phyloP scores from a whole-genome alignment of 805 yeast species.

The Debaryomyces hansenii region DNA sequence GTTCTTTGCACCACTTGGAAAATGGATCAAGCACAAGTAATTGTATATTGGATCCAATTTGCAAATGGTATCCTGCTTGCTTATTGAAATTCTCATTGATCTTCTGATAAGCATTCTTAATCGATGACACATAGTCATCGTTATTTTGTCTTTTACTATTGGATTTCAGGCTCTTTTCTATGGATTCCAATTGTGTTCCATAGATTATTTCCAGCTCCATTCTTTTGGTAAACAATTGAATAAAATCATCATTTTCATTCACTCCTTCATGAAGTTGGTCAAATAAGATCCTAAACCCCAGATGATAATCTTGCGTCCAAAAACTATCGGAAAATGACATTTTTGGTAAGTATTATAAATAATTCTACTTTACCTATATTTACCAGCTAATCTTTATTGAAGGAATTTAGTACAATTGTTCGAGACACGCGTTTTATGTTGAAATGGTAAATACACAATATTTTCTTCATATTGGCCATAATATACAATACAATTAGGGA shows the following conservation, averaged over 20 bases:
- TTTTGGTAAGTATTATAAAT: neutral
- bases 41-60: constrained; percentile 62
- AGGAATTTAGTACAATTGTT: neutral
- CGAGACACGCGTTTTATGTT: neutral
- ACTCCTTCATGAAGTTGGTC: constrained; percentile 60
- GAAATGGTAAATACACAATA: neutral
- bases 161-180: constrained; percentile 39
- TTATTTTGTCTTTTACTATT: constrained; percentile 40
- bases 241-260: constrained; percentile 67
- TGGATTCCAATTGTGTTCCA: constrained; percentile 53
- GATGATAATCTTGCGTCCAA: constrained; percentile 68
- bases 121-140: constrained; percentile 63
- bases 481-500: too few species aligned
- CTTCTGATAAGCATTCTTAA: constrained; percentile 62
- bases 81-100: constrained; percentile 51
- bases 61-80: constrained; percentile 60
- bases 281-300: constrained; percentile 54
- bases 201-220: constrained; percentile 71
- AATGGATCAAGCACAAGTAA: constrained; percentile 68
- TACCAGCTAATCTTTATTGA: too few species aligned
- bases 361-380: too few species aligned
- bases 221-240: constrained; percentile 62
- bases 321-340: constrained; percentile 73
- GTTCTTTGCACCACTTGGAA: constrained; percentile 71
- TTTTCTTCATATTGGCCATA: too few species aligned